These are phyloP conservation scores for Ustilago crameri DNA, from an alignment of 1,284 basidiomycete genomes.

Conservation along the genomic window DNA sequence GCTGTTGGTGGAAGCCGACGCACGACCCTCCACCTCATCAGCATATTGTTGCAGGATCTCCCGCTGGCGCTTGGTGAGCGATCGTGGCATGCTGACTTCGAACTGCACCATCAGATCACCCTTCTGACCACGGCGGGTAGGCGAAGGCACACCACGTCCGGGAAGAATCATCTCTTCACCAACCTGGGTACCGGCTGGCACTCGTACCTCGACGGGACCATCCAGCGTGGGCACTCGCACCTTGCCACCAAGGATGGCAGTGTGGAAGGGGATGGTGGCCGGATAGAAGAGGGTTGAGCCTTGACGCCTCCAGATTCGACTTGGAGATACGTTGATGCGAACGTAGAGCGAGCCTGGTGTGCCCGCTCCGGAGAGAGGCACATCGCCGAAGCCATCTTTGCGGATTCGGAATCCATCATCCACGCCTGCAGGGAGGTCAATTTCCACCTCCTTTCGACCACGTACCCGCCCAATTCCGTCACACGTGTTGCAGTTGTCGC, in stretches of 20 bases:
- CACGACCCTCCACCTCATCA: conserved; percentile 74
- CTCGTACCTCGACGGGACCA: conserved; percentile 92
- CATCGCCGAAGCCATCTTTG: conserved; percentile 85
- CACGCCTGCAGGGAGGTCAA: conserved; percentile 83
- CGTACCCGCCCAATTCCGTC: conserved; percentile 88
- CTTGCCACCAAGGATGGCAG: conserved; percentile 88
- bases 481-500: conserved; percentile 83
- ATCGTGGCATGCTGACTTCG: conserved; percentile 87
- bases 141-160: conserved; percentile 82
- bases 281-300: conserved; percentile 91
- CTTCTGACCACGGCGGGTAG: conserved; percentile 71
- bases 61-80: conserved; percentile 82
- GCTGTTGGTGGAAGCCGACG: conserved; percentile 18
- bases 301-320: conserved; percentile 88
- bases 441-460: conserved; percentile 79
- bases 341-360: conserved; percentile 86
- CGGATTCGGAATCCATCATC: conserved; percentile 97
- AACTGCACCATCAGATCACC: conserved; percentile 94
- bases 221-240: conserved; percentile 94
- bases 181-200: conserved; percentile 92
- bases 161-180: conserved; percentile 96
- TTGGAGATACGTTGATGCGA: conserved; percentile 83
- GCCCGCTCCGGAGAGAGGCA: conserved; percentile 77
- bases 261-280: conserved; percentile 89
- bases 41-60: conserved; percentile 89